These are phyloP conservation scores for Senna siamea DNA, from an alignment of 306 rosid species.

Conservation along the genomic window DNA sequence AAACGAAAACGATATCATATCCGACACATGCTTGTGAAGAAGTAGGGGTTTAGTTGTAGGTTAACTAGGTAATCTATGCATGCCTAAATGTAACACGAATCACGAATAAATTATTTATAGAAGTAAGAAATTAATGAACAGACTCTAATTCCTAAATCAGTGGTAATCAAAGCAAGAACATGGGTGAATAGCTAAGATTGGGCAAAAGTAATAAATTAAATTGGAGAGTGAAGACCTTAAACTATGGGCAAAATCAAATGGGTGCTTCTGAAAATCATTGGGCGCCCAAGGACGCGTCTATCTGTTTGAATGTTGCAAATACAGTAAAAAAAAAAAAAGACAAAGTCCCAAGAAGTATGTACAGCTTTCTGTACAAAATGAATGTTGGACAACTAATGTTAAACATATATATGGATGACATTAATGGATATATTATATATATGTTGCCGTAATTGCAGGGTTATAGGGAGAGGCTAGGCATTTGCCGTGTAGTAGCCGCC, in stretches of 20 bases:
- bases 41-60: not conserved
- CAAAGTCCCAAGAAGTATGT: not conserved
- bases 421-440: too few species aligned
- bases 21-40: not conserved
- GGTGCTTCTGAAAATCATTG: constrained; percentile 13
- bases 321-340: not conserved
- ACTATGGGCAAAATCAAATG: not conserved
- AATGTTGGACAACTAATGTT: too few species aligned
- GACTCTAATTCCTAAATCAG: not conserved
- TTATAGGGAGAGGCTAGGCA: not conserved
- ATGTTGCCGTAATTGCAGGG: too few species aligned
- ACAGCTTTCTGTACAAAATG: too few species aligned
- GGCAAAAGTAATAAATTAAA: not conserved
- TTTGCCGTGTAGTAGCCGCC: not conserved
- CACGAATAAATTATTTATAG: not conserved
- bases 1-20: not conserved
- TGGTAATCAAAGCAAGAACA: not conserved
- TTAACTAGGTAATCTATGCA: not conserved
- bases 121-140: not conserved
- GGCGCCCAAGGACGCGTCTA: not conserved
- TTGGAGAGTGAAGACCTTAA: not conserved
- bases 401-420: too few species aligned
- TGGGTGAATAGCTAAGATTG: not conserved
- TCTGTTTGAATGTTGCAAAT: too few species aligned
- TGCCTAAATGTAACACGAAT: not conserved